phyloP scores from a whole-genome alignment of 805 yeast genomes.

The Wickerhamiella brachini region DNA sequence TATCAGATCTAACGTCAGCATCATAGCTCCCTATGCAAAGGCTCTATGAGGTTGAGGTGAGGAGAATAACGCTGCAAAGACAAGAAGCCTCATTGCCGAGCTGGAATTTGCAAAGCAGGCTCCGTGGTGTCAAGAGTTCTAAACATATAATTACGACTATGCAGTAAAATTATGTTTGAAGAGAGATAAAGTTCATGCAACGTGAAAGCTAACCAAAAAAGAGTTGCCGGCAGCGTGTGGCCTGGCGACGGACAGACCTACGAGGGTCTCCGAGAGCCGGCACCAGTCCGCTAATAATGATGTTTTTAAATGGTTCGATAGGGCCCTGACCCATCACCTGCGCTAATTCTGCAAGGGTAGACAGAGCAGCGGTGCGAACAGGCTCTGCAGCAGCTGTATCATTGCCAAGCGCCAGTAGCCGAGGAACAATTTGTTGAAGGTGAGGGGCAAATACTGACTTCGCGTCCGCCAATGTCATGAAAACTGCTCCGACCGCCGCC shows the following conservation, averaged over 20 bases:
- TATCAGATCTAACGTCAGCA: background rate
- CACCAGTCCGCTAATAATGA: constrained; percentile 35
- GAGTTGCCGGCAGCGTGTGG: constrained; percentile 68
- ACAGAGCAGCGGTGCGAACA: constrained; percentile 44
- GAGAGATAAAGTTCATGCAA: background rate
- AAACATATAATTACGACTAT: background rate
- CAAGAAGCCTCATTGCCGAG: too few relatives aligned
- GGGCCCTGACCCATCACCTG: constrained; percentile 26
- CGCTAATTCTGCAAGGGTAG: constrained; percentile 40
- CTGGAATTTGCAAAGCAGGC: too few relatives aligned
- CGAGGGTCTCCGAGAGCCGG: constrained; percentile 56
- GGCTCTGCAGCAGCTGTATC: constrained; percentile 24
- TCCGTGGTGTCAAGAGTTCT: too few relatives aligned
- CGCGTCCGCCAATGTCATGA: constrained; percentile 35
- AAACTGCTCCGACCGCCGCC: background rate
- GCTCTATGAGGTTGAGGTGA: background rate
- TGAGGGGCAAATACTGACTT: constrained; percentile 40
- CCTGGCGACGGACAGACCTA: constrained; percentile 60
- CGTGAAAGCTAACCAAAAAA: constrained; percentile 36
- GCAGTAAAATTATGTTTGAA: constrained; percentile 1
- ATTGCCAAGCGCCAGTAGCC: constrained; percentile 28
- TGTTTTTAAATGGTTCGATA: constrained; percentile 38
- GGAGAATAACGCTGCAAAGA: too few relatives aligned
- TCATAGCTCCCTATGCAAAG: background rate
- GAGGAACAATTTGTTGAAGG: constrained; percentile 43